Evolutionary conservation across 2,329 filamentous ascomycete genomes (phyloP), one percentile per base, ranked within the genome.

Genomic region (Sclerotinia spermophila): DNA sequence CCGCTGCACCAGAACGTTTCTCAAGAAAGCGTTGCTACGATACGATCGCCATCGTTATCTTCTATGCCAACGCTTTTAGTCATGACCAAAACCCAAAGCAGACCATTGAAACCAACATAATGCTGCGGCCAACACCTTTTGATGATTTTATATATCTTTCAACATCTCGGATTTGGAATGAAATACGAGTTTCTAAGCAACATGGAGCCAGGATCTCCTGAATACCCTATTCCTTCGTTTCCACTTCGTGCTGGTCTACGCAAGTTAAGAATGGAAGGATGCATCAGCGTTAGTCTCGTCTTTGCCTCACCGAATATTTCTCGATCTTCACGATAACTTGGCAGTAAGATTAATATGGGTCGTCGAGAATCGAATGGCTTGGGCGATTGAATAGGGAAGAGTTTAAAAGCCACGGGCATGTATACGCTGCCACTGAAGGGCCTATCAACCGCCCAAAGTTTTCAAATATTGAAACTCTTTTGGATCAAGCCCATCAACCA

Each of bases 91-190:
- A 64, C 21, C 60, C 40, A 1, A 33, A 44, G 33, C 40, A 64
- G 30, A 24, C 27, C 17, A 44, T 59, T 13, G 30, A 24, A 42
- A 3, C 19, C 17, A 30, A 48, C n/a, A 13, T 27, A 44, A 45
- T 42, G 60, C 13, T 45, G 21, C 44, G n/a, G 42, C 60, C 60
- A 30, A 64, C 40, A 2, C 40, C n/a, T 6, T 64, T 64, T 33
- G 60, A 45, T 21, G 40, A 64, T 30, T 64, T 33, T 19, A 64
- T 64, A 38, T 45, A 45, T 64, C 60, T 64, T 45, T 64, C 60
- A 7, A 64, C 44, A 21, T 19, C 60, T 33, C 60, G 60, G 6
- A 64, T 19, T 33, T 19, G 45, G 17, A 64, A 64, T 64, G 40
- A 48, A 64, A 15, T 45, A 44, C 3, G 27, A 45, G 0, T 17